A percentile compares a stretch with the other conserved stretches of the same genome.
phyloP scores from a whole-genome alignment of 2,329 filamentous ascomycete species.

The Phialemoniopsis sp. region DNA sequence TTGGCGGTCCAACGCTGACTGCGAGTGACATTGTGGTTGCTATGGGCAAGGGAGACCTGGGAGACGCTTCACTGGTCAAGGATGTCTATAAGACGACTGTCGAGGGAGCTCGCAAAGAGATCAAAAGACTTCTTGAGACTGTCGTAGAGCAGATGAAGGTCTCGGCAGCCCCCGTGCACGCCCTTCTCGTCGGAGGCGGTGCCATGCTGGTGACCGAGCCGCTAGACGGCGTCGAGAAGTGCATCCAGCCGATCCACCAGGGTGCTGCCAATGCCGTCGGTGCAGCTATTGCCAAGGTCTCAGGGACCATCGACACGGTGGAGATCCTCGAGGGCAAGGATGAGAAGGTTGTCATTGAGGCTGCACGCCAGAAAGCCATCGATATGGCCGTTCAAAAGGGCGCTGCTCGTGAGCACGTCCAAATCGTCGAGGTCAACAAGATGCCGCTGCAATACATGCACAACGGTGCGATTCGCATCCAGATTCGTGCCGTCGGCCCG shows the following conservation, averaged over 20 bases:
- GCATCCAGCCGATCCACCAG: constrained; percentile 45
- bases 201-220: constrained; percentile 44
- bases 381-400: no score
- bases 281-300: constrained; percentile 51
- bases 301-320: no score
- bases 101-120: constrained; percentile 21
- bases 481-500: constrained; percentile 56
- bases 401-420: no score
- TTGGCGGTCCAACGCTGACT: constrained; percentile 49
- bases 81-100: constrained; percentile 15
- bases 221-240: constrained; percentile 43
- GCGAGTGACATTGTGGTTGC: constrained; percentile 47
- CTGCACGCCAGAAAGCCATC: no score
- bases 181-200: constrained; percentile 52
- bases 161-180: no score
- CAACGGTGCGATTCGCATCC: constrained; percentile 48
- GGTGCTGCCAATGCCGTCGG: constrained; percentile 58
- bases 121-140: constrained; percentile 22
- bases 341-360: no score
- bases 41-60: constrained; percentile 22
- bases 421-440: no score
- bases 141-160: not conserved
- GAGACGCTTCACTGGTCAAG: constrained; percentile 20
- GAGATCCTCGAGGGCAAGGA: no score
- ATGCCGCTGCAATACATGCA: constrained; percentile 35